Base-by-base conservation (phyloP, 2,329 filamentous ascomycete species). In the Onygenales sp. region DNA sequence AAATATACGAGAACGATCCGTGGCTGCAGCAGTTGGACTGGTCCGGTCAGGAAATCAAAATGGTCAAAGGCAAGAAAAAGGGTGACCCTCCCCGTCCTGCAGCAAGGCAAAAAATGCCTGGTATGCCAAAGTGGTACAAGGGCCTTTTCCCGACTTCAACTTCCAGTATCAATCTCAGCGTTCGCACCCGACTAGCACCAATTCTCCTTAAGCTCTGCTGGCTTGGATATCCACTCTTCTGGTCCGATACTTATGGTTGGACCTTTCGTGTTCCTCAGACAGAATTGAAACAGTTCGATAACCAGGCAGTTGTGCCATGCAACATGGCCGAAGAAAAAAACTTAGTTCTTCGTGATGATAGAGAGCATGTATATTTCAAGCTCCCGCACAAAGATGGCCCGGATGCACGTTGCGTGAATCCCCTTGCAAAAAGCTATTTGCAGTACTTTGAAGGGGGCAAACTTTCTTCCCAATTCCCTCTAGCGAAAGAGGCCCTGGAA, bases 91-190 rank as follows among this genome's bases (percentile, higher is more conserved):
- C 87, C 2, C 78, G 89, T 44, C 89, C 86, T 33, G 86, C 84
- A 7, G 84, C 84, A 9, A 78, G 87, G 45, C 93, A 98, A 67
- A 98, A 97, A 76, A 89, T 86, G 72, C 91, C 92, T 0, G 93
- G 93, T 11, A 93, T 88, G 86, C 93, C 93, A 0, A 80, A 87
- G 59, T 98, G 93, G 93, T 98, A 95, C 72, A 96, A 93, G 64
- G 89, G 90, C 66, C 75, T 98, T 1, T 95, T 94, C 61, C 62
- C 79, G 1, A 89, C 83, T 54, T 84, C 73, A 27, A 80, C 83
- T 55, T 73, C 78, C 7, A 44, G 70, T 0, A 93, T 96, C 54
- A 84, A 77, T 55, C 74, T 98, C 14, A 89, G 88, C 0, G 91
- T 97, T 0, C 82, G 94, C 45, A 94, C 90, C 36, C 82, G 94